A percentile compares a stretch with the other conserved stretches of the same genome.
Conservation (phyloP, 2,329 filamentous ascomycete genomes). For the Colletotrichum sp. region DNA sequence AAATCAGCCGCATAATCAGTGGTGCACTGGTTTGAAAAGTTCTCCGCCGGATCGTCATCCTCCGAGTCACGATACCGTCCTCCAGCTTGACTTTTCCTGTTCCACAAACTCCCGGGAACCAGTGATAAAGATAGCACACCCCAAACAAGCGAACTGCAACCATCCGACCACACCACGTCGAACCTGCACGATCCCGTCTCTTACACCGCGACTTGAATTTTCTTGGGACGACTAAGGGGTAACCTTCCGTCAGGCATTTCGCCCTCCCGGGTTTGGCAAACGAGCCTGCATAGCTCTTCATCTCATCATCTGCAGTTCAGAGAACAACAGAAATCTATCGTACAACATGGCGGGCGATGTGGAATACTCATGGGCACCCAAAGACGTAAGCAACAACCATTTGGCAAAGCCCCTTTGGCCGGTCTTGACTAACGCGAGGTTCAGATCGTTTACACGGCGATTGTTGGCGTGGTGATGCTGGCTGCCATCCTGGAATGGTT, state of each 20-base stretch:
- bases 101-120: background rate
- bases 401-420: background rate
- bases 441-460: constrained; percentile 84
- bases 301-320: background rate
- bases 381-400: constrained; percentile 38
- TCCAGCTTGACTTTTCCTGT: background rate
- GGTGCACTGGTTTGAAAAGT: background rate
- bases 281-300: background rate
- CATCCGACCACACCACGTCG: constrained; percentile 2
- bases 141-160: background rate
- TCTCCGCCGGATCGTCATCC: background rate
- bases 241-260: background rate
- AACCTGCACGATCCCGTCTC: constrained; percentile 4
- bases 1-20: background rate
- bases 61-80: background rate
- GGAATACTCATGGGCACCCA: constrained; percentile 53
- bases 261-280: background rate
- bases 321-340: background rate
- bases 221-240: background rate
- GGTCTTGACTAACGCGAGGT: constrained; percentile 19
- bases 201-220: background rate
- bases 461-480: constrained; percentile 82
- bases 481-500: constrained; percentile 92
- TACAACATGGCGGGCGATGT: constrained; percentile 45
- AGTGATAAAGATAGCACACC: background rate